Conservation (phyloP, 2,329 filamentous ascomycete genomes). For the Fusarium sp. region DNA sequence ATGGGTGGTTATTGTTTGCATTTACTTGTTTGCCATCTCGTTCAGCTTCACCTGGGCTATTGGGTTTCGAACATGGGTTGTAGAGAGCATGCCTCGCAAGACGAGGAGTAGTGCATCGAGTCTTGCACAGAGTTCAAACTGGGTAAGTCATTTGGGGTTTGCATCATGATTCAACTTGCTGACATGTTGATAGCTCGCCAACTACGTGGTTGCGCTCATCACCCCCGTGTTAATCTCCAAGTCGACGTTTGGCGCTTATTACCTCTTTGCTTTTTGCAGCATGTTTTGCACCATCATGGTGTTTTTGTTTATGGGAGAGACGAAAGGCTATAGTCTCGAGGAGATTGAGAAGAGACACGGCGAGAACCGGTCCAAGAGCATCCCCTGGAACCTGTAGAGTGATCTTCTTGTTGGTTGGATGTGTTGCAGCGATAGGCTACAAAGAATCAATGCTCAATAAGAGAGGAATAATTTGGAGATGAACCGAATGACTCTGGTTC, state of each 20-base stretch:
- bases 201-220: slow-evolving; percentile 60
- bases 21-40: slow-evolving; percentile 62
- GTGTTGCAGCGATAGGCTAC: background rate
- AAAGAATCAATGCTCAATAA: background rate
- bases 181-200: slow-evolving; percentile 49
- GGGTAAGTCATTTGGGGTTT: slow-evolving; percentile 47
- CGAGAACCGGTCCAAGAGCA: background rate
- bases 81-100: slow-evolving; percentile 67
- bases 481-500: background rate
- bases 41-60: slow-evolving; percentile 66
- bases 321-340: slow-evolving; percentile 55
- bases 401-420: background rate
- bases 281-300: slow-evolving; percentile 53
- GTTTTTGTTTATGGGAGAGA: slow-evolving; percentile 58
- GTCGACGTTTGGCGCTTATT: slow-evolving; percentile 58
- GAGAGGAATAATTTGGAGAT: background rate
- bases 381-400: background rate
- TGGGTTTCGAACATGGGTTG: slow-evolving; percentile 63
- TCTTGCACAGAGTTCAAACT: slow-evolving; percentile 66
- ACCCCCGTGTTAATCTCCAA: slow-evolving; percentile 56
- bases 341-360: slow-evolving; percentile 49
- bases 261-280: slow-evolving; percentile 58
- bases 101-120: slow-evolving; percentile 67
- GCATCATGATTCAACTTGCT: background rate
- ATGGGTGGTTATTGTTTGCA: slow-evolving; percentile 64